Base-by-base conservation (phyloP, 139 green algal genomes). In the Marvania coccoides region DNA sequence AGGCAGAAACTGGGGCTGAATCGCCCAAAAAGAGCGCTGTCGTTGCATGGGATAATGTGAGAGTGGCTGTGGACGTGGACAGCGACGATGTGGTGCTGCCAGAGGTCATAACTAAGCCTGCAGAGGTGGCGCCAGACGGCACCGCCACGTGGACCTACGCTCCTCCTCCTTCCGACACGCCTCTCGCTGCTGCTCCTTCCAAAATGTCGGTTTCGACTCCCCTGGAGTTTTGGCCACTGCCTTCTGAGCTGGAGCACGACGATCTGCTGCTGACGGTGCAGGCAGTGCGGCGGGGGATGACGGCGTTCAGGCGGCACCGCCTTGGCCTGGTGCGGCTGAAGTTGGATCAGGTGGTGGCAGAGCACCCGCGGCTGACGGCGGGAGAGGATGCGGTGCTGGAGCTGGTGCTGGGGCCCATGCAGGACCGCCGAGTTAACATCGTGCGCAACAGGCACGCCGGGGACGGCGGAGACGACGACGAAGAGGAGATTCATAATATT, bases 141-240 rank as follows among this genome's bases (percentile, higher is more conserved):
- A 40, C 9, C 36, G 62, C 13, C 36, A 47, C 29, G 24, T n/a
- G 13, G 62, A 36, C 2, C 24, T 45, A 2, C 15, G 45, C 2
- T 1, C 36, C 29, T 29, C 47, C 36, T 14, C 23, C 36, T 69
- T 63, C 10, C 30, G 9, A 1, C 57, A 47, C 39, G 4, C 35
- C 1, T 6, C 12, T 40, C 28, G 62, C 58, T 9, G 31, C 31
- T 23, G 7, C 33, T 51, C 26, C 46, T 63, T 26, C 46, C 24
- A 31, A 23, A n/a, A 55, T n/a, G 12, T 6, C 46, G n/a, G 9
- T 9, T 9, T n/a, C 1, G 55, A 9, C 14, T 28, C 35, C 8
- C 12, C 30, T 56, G 14, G 14, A 15, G 23, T 68, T 73, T 29
- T 65, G 58, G 63, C 65, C 61, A 23, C 63, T 77, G 35, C 42